A percentile compares a stretch with the other conserved stretches of the same genome.
These are phyloP conservation scores for Talaromyces sp. DNA, from an alignment of 2,329 filamentous ascomycete species.

Conservation along the genomic window DNA sequence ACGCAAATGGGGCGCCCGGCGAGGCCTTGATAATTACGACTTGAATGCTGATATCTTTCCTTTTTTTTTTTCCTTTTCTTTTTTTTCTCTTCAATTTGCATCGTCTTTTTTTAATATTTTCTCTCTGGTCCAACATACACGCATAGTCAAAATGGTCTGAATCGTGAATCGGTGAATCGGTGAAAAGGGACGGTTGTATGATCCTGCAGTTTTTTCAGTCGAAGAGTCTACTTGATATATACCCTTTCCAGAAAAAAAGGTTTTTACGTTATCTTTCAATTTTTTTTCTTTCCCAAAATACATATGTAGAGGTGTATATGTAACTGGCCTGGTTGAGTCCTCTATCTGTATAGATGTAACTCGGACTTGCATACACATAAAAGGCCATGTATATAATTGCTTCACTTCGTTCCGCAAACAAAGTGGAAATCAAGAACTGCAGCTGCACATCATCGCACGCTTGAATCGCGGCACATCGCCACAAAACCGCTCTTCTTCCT, in stretches of 20 bases:
- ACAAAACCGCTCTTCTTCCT: slow-evolving; percentile 77
- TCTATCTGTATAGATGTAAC: not conserved
- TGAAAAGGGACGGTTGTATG: slow-evolving; percentile 4
- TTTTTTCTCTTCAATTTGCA: not conserved
- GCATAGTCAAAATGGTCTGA: not conserved
- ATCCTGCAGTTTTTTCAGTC: not conserved
- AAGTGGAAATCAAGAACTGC: slow-evolving; percentile 62
- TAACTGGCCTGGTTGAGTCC: not conserved
- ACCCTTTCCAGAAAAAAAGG: not conserved
- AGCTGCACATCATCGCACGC: slow-evolving; percentile 89
- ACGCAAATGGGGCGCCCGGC: not conserved
- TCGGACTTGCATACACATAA: not conserved
- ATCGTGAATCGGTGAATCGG: not conserved
- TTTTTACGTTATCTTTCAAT: not conserved
- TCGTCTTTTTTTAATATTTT: not conserved
- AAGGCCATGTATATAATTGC: not conserved
- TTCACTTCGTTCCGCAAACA: not conserved
- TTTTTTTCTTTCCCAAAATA: too few relatives aligned
- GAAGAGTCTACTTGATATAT: slow-evolving; percentile 1
- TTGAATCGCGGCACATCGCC: slow-evolving; percentile 76
- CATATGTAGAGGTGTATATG: too few relatives aligned
- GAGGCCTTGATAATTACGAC: slow-evolving; percentile 16
- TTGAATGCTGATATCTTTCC: slow-evolving; percentile 20
- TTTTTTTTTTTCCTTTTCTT: slow-evolving; percentile 16
- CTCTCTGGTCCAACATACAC: not conserved